Evolutionary conservation across 2,329 filamentous ascomycete species (phyloP).

Genomic region (Calonectria pauciramosa): DNA sequence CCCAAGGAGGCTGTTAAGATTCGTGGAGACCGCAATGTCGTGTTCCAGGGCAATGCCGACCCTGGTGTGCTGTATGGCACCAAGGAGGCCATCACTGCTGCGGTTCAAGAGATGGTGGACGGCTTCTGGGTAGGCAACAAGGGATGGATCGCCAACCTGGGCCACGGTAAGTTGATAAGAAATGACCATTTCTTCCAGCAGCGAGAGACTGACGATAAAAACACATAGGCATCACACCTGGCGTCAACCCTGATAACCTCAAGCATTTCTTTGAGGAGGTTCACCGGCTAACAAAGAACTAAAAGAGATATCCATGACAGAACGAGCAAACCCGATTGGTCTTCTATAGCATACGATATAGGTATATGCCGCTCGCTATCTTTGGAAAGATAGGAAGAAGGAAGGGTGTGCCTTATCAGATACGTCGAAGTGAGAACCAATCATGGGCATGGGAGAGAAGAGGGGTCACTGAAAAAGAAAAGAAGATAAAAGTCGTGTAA

Average conservation of each 20-base stretch:
- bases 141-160: constrained; percentile 97
- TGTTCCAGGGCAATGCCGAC: constrained; percentile 95
- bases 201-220: constrained; percentile 24
- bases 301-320: not conserved
- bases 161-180: constrained; percentile 78
- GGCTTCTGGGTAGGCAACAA: constrained; percentile 86
- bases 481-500: constrained; percentile 33
- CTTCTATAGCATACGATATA: not conserved
- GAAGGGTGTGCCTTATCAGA: constrained; percentile 15
- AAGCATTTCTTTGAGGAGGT: constrained; percentile 96
- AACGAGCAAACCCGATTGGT: not conserved
- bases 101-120: constrained; percentile 87
- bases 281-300: constrained; percentile 74
- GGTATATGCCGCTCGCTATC: not conserved
- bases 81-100: constrained; percentile 82
- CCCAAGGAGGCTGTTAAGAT: constrained; percentile 86
- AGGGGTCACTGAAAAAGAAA: constrained; percentile 24
- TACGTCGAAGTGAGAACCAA: constrained; percentile 16
- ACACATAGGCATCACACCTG: constrained; percentile 84
- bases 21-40: constrained; percentile 79
- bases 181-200: not conserved
- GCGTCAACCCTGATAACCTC: constrained; percentile 93
- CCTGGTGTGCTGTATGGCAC: constrained; percentile 93
- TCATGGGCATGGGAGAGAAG: constrained; percentile 14
- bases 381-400: constrained; percentile 11